Percentiles rank a stretch among this genome's conserved stretches.
These are phyloP conservation scores for Pleurotus citrinopileatus DNA, from an alignment of 768 basidiomycete genomes.

Conservation along the genomic window DNA sequence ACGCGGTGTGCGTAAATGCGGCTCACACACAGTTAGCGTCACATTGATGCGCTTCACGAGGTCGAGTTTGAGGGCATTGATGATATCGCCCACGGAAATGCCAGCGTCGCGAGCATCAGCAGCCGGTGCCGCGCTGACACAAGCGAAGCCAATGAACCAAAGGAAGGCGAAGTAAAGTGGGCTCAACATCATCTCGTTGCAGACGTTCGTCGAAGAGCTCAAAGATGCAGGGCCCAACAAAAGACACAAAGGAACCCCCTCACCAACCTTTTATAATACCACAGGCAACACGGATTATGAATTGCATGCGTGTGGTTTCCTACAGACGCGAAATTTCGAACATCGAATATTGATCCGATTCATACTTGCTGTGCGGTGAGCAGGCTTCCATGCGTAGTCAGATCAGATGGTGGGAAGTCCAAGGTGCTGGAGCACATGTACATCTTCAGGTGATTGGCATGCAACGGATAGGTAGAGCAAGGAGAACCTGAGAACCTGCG, in stretches of 20 bases:
- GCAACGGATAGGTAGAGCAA: not conserved
- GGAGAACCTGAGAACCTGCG: not conserved
- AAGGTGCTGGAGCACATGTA: not conserved
- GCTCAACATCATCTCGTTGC: constrained; percentile 6
- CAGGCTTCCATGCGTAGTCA: not conserved
- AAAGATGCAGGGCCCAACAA: not conserved
- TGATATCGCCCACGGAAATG: constrained; percentile 32
- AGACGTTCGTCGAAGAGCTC: not conserved
- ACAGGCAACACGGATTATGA: not conserved
- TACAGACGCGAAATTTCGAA: constrained; percentile 5
- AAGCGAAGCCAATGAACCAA: constrained; percentile 20
- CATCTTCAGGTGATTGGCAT: not conserved
- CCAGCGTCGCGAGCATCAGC: constrained; percentile 17
- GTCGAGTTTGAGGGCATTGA: constrained; percentile 36
- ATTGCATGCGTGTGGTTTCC: not conserved
- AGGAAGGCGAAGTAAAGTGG: constrained; percentile 23
- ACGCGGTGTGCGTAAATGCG: not conserved
- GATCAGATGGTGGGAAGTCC: constrained; percentile 6
- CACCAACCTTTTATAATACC: not conserved
- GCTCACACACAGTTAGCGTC: constrained; percentile 33
- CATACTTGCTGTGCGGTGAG: too few species aligned
- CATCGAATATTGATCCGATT: not conserved
- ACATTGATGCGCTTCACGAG: constrained; percentile 37
- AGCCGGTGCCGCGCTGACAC: constrained; percentile 18
- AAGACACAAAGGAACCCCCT: too few species aligned